A percentile compares a stretch with the other conserved stretches of the same genome.
These are phyloP conservation scores for Bonia amplexicaulis DNA, from an alignment of 176 grass and related monocot species.

Conservation along the genomic window DNA sequence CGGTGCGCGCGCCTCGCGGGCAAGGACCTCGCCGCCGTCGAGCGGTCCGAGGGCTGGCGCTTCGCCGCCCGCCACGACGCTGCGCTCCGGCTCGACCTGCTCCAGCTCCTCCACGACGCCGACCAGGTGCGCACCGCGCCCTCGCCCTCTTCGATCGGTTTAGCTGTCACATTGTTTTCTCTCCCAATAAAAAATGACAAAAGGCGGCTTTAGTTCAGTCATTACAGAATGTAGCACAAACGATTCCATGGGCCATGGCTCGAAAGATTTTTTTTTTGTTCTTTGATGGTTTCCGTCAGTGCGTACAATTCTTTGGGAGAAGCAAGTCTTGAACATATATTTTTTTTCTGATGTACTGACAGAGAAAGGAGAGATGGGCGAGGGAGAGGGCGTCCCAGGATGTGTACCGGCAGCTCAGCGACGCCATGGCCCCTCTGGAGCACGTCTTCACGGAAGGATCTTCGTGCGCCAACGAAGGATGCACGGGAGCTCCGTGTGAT, in stretches of 20 bases:
- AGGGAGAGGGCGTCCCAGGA: slow-evolving; percentile 38
- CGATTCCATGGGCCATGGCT: not conserved
- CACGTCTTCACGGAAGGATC: slow-evolving; percentile 21
- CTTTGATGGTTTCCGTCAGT: not conserved
- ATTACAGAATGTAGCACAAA: not conserved
- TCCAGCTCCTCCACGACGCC: slow-evolving; percentile 53
- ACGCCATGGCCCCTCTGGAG: slow-evolving; percentile 55
- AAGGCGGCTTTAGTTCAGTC: not conserved
- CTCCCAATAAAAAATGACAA: not conserved
- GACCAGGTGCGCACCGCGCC: slow-evolving; percentile 19
- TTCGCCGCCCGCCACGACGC: slow-evolving; percentile 54
- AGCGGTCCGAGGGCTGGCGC: slow-evolving; percentile 62
- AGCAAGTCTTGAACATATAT: too few relatives aligned
- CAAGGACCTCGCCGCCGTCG: slow-evolving; percentile 54
- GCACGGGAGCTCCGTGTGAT: not conserved
- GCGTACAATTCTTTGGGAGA: too few relatives aligned
- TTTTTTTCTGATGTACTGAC: not conserved
- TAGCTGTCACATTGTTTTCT: not conserved
- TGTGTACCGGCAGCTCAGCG: slow-evolving; percentile 57
- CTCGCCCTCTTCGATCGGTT: too few relatives aligned
- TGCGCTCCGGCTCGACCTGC: slow-evolving; percentile 41
- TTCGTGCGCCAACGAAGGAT: not conserved
- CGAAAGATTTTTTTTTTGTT: not conserved
- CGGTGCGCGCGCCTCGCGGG: slow-evolving; percentile 49
- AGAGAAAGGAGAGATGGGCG: slow-evolving; percentile 63